These are phyloP conservation scores for Maudiozyma bulderi DNA, from an alignment of 805 yeast species.

Conservation along the genomic window DNA sequence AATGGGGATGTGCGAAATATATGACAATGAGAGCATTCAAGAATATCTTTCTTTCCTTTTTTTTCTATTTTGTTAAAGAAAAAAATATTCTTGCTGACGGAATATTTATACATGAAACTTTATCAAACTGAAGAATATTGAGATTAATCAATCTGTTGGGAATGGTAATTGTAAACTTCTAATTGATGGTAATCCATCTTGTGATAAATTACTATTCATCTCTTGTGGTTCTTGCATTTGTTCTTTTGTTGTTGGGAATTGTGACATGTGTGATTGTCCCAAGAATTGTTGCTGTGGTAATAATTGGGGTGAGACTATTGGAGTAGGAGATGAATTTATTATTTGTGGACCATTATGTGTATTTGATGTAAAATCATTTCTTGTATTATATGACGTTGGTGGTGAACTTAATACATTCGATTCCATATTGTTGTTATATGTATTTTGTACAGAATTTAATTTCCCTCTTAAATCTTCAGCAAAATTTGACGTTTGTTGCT, in stretches of 20 bases:
- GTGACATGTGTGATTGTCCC: not conserved
- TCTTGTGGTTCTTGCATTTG: slow-evolving; percentile 1
- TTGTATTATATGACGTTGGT: not conserved
- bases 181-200: slow-evolving; percentile 22
- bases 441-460: slow-evolving; percentile 12
- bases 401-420: not conserved
- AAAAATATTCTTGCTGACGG: too few relatives aligned
- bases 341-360: not conserved
- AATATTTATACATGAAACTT: too few relatives aligned
- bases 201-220: not conserved
- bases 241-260: not conserved
- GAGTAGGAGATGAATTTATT: not conserved
- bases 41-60: too few relatives aligned
- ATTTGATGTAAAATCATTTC: not conserved
- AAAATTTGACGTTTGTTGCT: slow-evolving; percentile 2
- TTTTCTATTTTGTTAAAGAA: too few relatives aligned
- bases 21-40: too few relatives aligned
- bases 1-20: too few relatives aligned
- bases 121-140: too few relatives aligned
- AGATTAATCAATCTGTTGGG: slow-evolving; percentile 19
- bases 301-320: slow-evolving; percentile 1
- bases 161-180: slow-evolving; percentile 27
- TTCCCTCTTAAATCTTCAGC: slow-evolving; percentile 14
- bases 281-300: not conserved
- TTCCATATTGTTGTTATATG: slow-evolving; percentile 1